These are phyloP conservation scores for Lepraria neglecta DNA, from an alignment of 495 filamentous ascomycete genomes.

Conservation along the genomic window DNA sequence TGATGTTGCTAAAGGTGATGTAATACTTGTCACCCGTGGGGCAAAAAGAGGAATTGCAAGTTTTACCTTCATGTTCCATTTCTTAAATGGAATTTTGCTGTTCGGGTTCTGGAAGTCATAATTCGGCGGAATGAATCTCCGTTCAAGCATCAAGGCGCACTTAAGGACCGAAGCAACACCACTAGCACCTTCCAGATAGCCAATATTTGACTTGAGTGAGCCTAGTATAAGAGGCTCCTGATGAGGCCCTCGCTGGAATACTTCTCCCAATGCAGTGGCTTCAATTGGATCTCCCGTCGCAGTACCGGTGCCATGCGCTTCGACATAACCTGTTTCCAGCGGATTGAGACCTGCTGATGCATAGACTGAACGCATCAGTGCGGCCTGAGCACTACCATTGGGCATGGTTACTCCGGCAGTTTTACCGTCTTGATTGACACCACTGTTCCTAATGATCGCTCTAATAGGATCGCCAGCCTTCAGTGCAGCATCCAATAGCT, in stretches of 20 bases:
- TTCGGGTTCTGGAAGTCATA: slow-evolving; percentile 37
- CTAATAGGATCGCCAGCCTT: slow-evolving; percentile 38
- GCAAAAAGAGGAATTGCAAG: background rate
- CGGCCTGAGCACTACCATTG: slow-evolving; percentile 33
- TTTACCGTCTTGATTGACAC: slow-evolving; percentile 46
- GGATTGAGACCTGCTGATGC: slow-evolving; percentile 32
- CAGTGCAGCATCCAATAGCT: slow-evolving; percentile 36
- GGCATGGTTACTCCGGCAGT: slow-evolving; percentile 41
- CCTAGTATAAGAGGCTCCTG: slow-evolving; percentile 32
- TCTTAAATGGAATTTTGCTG: background rate
- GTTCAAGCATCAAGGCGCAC: slow-evolving; percentile 46
- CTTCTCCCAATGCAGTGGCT: slow-evolving; percentile 11
- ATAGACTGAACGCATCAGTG: slow-evolving; percentile 41
- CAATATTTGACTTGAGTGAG: slow-evolving; percentile 48
- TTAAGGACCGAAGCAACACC: slow-evolving; percentile 54
- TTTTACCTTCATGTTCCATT: background rate
- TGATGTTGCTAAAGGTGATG: too few relatives aligned
- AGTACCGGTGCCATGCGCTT: slow-evolving; percentile 27
- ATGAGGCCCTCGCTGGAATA: background rate
- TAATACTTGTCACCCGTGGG: too few relatives aligned
- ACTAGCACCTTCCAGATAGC: slow-evolving; percentile 48
- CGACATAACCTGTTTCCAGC: slow-evolving; percentile 39
- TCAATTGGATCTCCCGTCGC: slow-evolving; percentile 18
- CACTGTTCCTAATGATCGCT: slow-evolving; percentile 27
- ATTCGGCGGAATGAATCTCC: slow-evolving; percentile 46